These are phyloP conservation scores for Aspergillus awamori DNA, from an alignment of 2,329 filamentous ascomycete genomes.

Conservation along the genomic window DNA sequence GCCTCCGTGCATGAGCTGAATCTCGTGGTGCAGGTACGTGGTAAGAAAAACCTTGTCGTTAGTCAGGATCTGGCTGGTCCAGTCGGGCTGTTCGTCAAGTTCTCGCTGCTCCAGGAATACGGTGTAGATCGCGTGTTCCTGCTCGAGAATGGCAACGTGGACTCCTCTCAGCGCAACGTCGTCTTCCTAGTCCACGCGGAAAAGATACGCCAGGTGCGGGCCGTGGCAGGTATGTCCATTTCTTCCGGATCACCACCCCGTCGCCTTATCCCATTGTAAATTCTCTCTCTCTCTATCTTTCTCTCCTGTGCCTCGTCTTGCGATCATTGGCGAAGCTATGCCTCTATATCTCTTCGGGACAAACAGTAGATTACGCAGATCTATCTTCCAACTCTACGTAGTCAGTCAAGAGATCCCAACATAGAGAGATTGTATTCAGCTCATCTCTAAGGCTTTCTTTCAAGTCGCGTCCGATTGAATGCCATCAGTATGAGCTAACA, in stretches of 20 bases:
- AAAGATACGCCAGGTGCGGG: conserved; percentile 78
- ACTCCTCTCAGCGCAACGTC: conserved; percentile 91
- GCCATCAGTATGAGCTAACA: conserved; percentile 65
- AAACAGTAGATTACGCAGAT: conserved; percentile 63
- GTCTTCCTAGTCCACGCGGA: conserved; percentile 92
- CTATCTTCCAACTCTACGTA: conserved; percentile 54
- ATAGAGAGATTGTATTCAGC: conserved; percentile 40
- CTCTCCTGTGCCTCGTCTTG: conserved; percentile 1
- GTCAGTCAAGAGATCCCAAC: conserved; percentile 60
- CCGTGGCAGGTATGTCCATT: conserved; percentile 76
- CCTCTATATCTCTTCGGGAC: conserved; percentile 43
- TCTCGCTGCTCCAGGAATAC: conserved; percentile 93
- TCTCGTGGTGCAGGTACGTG: conserved; percentile 71
- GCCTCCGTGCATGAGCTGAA: conserved; percentile 25
- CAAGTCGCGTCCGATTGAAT: conserved; percentile 42
- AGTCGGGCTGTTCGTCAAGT: conserved; percentile 89
- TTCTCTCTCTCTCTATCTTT: neutral
- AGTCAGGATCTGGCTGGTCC: conserved; percentile 88
- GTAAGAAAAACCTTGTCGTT: conserved; percentile 97
- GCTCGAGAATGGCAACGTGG: conserved; percentile 91
- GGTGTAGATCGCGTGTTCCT: conserved; percentile 98
- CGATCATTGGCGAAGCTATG: neutral
- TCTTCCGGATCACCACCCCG: conserved; percentile 11
- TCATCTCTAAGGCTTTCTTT: conserved; percentile 48
- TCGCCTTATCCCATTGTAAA: conserved; percentile 10